Conservation (phyloP, 2,329 filamentous ascomycete species). For the Coniochaeta sp. region DNA sequence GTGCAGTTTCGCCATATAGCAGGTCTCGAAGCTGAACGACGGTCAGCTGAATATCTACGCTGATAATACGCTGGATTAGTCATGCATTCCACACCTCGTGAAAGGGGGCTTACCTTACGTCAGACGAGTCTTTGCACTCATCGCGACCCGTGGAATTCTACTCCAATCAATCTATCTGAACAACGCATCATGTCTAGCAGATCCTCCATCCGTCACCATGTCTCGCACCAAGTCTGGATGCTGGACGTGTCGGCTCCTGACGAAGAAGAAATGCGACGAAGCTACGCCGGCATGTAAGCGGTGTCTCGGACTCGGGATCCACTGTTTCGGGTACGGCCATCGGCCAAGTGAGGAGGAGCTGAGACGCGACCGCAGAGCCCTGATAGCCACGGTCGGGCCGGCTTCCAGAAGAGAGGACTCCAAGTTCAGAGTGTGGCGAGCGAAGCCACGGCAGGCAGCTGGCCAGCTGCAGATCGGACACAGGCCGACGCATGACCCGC, state of each 20-base stretch:
- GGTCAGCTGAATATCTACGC: too few species aligned
- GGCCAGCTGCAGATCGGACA: not conserved
- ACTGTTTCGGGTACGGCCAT: not conserved
- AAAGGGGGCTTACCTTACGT: not conserved
- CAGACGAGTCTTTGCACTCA: not conserved
- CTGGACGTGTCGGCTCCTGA: constrained; percentile 1
- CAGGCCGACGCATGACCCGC: not conserved
- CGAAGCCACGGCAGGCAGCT: not conserved
- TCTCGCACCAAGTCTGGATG: constrained; percentile 1
- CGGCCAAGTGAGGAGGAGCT: not conserved
- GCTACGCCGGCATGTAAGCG: not conserved
- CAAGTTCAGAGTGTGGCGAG: not conserved
- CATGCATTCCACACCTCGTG: too few species aligned
- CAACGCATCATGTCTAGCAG: not conserved
- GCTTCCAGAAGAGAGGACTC: not conserved
- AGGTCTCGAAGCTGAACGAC: too few species aligned
- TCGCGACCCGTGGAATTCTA: not conserved
- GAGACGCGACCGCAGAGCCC: not conserved
- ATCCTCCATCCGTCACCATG: not conserved
- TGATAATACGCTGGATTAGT: too few species aligned
- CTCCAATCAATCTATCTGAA: not conserved
- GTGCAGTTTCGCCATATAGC: too few species aligned
- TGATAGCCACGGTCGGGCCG: not conserved
- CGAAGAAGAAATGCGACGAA: constrained; percentile 3
- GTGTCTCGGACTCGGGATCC: not conserved